phyloP scores from a whole-genome alignment of 2,329 filamentous ascomycete species.

The Aspergillus oerlinghausenensis region DNA sequence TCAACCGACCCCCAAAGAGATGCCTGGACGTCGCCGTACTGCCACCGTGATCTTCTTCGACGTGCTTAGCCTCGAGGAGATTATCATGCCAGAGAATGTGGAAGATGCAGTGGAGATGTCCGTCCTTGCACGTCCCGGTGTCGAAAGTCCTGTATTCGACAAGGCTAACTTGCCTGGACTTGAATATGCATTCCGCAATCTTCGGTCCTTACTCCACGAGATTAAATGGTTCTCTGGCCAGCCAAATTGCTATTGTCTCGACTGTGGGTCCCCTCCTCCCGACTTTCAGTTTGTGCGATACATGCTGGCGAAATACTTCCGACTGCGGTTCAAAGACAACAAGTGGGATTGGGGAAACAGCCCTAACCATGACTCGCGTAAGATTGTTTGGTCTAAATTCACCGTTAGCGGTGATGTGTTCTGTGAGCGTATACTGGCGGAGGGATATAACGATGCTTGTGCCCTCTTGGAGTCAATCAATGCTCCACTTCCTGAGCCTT shows the following conservation, averaged over 20 bases:
- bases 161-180: neutral
- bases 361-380: neutral
- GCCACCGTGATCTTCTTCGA: neutral
- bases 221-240: neutral
- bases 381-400: neutral
- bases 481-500: neutral
- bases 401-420: neutral
- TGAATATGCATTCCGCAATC: neutral
- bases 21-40: neutral
- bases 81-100: neutral
- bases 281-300: constrained; percentile 1
- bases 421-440: neutral
- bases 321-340: neutral
- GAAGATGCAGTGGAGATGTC: neutral
- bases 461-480: neutral
- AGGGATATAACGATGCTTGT: neutral
- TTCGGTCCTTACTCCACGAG: neutral
- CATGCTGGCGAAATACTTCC: constrained; percentile 5
- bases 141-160: neutral
- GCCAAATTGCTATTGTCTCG: neutral
- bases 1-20: neutral
- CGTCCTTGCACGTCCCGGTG: neutral
- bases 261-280: neutral
- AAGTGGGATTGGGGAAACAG: neutral
- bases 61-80: neutral